These are phyloP conservation scores for Pseudonectria foliicola DNA, from an alignment of 2,329 filamentous ascomycete species.

Conservation along the genomic window DNA sequence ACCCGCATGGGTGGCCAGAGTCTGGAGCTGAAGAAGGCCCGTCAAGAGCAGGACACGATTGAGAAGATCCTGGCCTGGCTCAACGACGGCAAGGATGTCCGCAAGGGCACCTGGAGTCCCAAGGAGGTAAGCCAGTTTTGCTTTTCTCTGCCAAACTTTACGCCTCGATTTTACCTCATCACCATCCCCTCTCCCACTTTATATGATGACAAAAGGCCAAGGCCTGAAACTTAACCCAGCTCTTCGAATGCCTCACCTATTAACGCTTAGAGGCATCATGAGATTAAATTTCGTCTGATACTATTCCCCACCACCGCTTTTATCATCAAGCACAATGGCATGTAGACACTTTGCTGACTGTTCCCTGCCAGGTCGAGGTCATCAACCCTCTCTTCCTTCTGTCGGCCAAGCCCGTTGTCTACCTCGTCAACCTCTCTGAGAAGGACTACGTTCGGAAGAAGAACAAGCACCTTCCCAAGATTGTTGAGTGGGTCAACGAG, in stretches of 20 bases:
- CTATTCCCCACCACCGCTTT: conserved; percentile 8
- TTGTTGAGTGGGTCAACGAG: conserved; percentile 92
- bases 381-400: conserved; percentile 96
- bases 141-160: conserved; percentile 10
- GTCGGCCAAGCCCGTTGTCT: conserved; percentile 94
- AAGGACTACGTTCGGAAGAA: conserved; percentile 97
- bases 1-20: conserved; percentile 90
- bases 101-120: conserved; percentile 79
- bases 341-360: conserved; percentile 16
- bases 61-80: conserved; percentile 82
- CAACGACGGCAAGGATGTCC: conserved; percentile 84
- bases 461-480: conserved; percentile 96
- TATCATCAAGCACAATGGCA: conserved; percentile 2
- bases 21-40: conserved; percentile 95
- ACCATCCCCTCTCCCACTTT: conserved; percentile 27
- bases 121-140: conserved; percentile 73
- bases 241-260: conserved; percentile 85
- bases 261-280: conserved; percentile 72
- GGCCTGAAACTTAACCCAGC: conserved; percentile 99
- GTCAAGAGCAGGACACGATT: conserved; percentile 87
- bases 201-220: conserved; percentile 98
- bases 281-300: conserved; percentile 77
- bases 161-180: conserved; percentile 8
- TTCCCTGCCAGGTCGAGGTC: conserved; percentile 67
- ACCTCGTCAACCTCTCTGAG: conserved; percentile 94